phyloP scores from a whole-genome alignment of 1,284 basidiomycete genomes.

The Meira nashicola region DNA sequence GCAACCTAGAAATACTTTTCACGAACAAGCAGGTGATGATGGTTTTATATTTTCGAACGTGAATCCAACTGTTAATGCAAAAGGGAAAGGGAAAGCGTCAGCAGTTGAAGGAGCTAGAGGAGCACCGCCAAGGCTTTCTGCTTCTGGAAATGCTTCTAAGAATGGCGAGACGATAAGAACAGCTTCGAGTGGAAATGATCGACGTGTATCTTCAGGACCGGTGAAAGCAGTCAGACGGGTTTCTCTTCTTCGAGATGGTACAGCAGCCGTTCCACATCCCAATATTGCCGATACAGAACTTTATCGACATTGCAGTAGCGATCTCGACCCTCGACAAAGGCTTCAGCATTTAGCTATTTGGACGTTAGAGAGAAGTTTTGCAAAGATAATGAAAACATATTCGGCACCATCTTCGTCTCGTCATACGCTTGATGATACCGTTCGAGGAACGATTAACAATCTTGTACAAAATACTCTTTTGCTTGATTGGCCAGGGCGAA shows the following conservation, averaged over 20 bases:
- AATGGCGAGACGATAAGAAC: background rate
- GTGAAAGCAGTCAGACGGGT: constrained; percentile 2
- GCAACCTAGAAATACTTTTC: background rate
- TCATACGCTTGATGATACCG: background rate
- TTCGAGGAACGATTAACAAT: background rate
- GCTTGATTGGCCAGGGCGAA: background rate
- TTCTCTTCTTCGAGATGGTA: constrained; percentile 1
- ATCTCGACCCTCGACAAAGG: background rate
- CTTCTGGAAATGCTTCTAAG: background rate
- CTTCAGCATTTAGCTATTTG: background rate
- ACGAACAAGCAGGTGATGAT: background rate
- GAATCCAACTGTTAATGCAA: background rate
- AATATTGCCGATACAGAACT: background rate
- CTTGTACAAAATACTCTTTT: background rate
- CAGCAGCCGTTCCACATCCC: constrained; percentile 5
- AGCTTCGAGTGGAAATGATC: background rate
- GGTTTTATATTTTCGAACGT: background rate
- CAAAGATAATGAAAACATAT: background rate
- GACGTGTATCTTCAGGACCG: background rate
- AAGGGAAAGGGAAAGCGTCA: background rate
- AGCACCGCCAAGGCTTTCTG: background rate
- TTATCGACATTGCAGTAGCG: constrained; percentile 5
- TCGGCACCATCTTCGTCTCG: background rate
- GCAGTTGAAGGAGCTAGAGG: background rate
- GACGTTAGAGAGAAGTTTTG: constrained; percentile 5